Conservation (phyloP, 345 rosid genomes). For the Dipteronia dyeriana region DNA sequence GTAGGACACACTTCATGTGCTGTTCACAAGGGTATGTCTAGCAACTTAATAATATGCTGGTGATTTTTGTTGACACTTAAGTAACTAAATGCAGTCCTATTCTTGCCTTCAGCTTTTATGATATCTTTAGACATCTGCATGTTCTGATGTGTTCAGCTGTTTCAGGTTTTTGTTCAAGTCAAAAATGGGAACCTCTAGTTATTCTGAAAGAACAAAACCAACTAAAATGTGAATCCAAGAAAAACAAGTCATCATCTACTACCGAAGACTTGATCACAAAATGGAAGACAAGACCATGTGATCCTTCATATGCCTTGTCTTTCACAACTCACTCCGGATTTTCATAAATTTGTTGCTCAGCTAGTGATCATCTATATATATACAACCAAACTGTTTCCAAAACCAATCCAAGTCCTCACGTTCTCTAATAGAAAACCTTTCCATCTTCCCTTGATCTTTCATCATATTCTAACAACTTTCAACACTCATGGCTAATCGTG, state of each 20-base stretch:
- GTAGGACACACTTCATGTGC: conserved; percentile 19
- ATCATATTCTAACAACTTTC: background rate
- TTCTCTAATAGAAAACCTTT: background rate
- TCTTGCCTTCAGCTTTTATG: background rate
- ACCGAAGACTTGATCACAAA: conserved; percentile 7
- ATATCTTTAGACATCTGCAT: background rate
- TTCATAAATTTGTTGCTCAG: background rate
- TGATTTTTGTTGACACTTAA: background rate
- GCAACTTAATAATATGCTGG: background rate
- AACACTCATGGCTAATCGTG: conserved; percentile 1
- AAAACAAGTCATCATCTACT: background rate
- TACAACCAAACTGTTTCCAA: background rate
- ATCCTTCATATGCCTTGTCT: conserved; percentile 25
- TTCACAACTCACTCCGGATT: background rate
- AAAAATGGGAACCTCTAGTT: background rate
- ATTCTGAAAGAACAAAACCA: no score
- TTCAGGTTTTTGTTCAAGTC: background rate
- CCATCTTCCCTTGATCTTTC: background rate
- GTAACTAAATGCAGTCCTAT: background rate
- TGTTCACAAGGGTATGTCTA: conserved; percentile 3
- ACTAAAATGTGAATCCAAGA: background rate
- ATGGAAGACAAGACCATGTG: conserved; percentile 33
- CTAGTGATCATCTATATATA: conserved; percentile 5
- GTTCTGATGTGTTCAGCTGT: background rate
- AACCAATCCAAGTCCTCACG: conserved; percentile 14